phyloP scores from a whole-genome alignment of 164 flowering plant genomes.

The Umbilicus rupestris region DNA sequence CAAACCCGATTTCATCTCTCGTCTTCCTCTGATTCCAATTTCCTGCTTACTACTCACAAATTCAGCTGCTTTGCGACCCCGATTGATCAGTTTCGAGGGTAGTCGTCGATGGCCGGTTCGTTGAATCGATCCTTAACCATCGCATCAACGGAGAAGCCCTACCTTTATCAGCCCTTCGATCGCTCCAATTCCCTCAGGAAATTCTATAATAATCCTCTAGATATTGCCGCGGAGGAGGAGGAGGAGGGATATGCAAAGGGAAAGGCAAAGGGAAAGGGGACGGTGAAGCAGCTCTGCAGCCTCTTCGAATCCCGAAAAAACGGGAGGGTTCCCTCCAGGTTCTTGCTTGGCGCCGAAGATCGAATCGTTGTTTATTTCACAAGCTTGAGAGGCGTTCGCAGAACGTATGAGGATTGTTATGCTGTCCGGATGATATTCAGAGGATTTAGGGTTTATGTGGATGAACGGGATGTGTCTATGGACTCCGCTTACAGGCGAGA shows the following conservation, averaged over 20 bases:
- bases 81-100: too few species aligned
- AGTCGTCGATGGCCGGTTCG: neutral
- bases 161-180: neutral
- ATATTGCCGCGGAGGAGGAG: neutral
- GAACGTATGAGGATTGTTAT: constrained; percentile 18
- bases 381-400: constrained; percentile 14
- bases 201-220: neutral
- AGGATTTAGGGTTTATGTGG: constrained; percentile 16
- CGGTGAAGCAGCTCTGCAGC: constrained; percentile 1
- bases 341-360: constrained; percentile 26
- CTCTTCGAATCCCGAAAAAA: neutral
- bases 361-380: constrained; percentile 15
- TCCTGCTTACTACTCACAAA: too few species aligned
- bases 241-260: too few species aligned
- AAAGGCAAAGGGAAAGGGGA: neutral
- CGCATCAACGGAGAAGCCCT: neutral
- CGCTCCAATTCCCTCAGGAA: neutral
- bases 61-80: too few species aligned
- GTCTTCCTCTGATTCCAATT: too few species aligned
- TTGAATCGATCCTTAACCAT: neutral
- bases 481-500: constrained; percentile 12
- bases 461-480: constrained; percentile 18
- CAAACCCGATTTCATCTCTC: too few species aligned
- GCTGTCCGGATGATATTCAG: constrained; percentile 16
- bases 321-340: neutral